A percentile compares a stretch with the other conserved stretches of the same genome.
Evolutionary conservation across 192 early-diverging fungal genomes (phyloP).

Genomic region (Dispira parvispora): DNA sequence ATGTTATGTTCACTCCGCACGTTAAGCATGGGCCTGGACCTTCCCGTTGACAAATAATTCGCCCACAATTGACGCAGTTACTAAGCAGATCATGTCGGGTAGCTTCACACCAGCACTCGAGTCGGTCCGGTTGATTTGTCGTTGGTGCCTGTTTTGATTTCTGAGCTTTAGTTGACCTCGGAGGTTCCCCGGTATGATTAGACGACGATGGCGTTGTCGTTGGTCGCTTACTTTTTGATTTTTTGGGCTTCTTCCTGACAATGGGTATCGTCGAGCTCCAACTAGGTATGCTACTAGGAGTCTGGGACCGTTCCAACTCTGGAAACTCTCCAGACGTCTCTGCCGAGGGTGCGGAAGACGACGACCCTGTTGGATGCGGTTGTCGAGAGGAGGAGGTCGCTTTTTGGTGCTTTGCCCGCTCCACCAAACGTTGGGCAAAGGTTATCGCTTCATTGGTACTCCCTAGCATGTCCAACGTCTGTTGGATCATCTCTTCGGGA

Average conservation of each 20-base stretch:
- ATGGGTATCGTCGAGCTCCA: neutral
- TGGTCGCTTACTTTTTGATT: neutral
- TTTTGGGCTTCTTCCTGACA: neutral
- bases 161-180: neutral
- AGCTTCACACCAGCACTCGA: slow-evolving; percentile 13
- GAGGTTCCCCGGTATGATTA: neutral
- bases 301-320: neutral
- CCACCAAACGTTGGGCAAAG: neutral
- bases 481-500: neutral
- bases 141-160: too few species aligned
- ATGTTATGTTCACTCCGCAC: slow-evolving; percentile 15
- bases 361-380: neutral
- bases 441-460: neutral
- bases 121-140: neutral
- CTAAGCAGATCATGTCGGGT: slow-evolving; percentile 24
- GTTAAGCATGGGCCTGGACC: slow-evolving; percentile 32
- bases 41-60: slow-evolving; percentile 29
- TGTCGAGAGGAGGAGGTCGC: neutral
- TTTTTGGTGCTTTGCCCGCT: neutral
- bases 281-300: neutral
- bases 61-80: slow-evolving; percentile 33
- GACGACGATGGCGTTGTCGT: neutral
- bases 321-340: neutral
- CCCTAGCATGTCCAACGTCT: neutral
- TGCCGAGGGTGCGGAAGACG: neutral